A percentile compares a stretch with the other conserved stretches of the same genome.
phyloP scores from a whole-genome alignment of 768 basidiomycete genomes.

The Boletus vermiculosoides region DNA sequence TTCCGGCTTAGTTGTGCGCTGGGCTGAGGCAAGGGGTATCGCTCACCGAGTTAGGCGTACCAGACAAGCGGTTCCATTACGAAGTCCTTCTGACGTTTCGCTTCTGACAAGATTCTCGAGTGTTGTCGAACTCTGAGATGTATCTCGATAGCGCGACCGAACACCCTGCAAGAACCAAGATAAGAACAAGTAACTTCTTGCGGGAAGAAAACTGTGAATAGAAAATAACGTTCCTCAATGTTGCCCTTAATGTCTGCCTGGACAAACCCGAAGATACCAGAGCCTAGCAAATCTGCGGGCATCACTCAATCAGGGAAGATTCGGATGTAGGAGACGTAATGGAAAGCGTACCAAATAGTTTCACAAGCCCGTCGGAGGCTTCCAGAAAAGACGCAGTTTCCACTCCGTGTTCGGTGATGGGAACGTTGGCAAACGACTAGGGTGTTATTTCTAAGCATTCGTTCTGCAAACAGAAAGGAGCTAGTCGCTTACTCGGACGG shows the following conservation, averaged over 20 bases:
- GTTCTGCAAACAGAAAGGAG: neutral
- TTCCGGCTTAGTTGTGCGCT: neutral
- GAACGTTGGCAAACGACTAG: constrained; percentile 87
- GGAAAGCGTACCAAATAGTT: constrained; percentile 59
- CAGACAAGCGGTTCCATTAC: constrained; percentile 58
- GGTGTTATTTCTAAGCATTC: constrained; percentile 4
- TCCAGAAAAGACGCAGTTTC: constrained; percentile 79
- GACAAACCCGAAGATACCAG: constrained; percentile 69
- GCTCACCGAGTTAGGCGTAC: constrained; percentile 63
- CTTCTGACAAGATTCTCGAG: constrained; percentile 59
- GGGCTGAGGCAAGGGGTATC: constrained; percentile 20
- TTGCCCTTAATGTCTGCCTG: constrained; percentile 70
- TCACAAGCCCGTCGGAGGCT: constrained; percentile 82
- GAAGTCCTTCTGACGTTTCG: constrained; percentile 44
- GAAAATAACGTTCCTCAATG: constrained; percentile 48
- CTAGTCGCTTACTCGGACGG: constrained; percentile 51
- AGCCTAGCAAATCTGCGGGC: constrained; percentile 60
- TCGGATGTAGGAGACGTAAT: constrained; percentile 22
- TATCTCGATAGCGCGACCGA: constrained; percentile 49
- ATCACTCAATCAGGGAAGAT: constrained; percentile 14
- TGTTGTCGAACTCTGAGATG: constrained; percentile 46
- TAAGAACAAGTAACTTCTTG: constrained; percentile 12
- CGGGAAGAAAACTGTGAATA: constrained; percentile 10
- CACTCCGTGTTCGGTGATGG: constrained; percentile 71
- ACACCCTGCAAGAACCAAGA: constrained; percentile 51